Evolutionary conservation across 2,329 filamentous ascomycete genomes (phyloP).

Genomic region (Aspergillus sp.): DNA sequence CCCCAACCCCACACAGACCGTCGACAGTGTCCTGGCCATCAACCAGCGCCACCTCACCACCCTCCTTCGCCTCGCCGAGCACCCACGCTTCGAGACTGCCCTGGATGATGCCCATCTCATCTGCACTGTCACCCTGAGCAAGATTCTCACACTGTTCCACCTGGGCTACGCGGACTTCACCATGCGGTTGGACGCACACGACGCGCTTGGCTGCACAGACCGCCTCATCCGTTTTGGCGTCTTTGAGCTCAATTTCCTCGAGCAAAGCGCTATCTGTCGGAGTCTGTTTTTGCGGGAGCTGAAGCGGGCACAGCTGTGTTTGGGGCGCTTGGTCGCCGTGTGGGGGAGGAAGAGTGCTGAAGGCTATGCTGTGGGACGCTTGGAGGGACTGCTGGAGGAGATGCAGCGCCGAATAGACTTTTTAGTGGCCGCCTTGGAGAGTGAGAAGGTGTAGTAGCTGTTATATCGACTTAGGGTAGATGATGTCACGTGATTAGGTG

Average conservation of each 20-base stretch:
- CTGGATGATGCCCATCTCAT: slow-evolving; percentile 12
- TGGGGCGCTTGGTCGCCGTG: slow-evolving; percentile 8
- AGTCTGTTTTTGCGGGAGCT: slow-evolving; percentile 10
- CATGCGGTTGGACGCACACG: slow-evolving; percentile 5
- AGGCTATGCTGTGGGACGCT: background rate
- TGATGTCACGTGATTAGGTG: background rate
- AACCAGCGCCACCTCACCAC: slow-evolving; percentile 11
- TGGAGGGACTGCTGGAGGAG: slow-evolving; percentile 12
- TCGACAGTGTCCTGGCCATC: slow-evolving; percentile 11
- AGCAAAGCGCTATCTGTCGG: slow-evolving; percentile 11
- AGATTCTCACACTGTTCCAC: slow-evolving; percentile 9
- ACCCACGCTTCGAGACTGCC: background rate
- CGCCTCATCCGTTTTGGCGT: slow-evolving; percentile 10
- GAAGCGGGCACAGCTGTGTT: slow-evolving; percentile 9
- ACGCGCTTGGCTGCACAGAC: slow-evolving; percentile 1
- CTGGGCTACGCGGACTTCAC: slow-evolving; percentile 10
- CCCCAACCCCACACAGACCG: background rate
- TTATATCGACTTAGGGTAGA: background rate
- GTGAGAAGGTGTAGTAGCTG: background rate
- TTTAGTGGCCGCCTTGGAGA: slow-evolving; percentile 6
- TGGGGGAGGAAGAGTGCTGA: slow-evolving; percentile 1
- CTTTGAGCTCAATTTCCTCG: slow-evolving; percentile 12
- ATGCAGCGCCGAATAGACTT: slow-evolving; percentile 11
- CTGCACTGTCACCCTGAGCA: slow-evolving; percentile 14
- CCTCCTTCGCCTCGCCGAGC: slow-evolving; percentile 8